Conservation (phyloP, 2,329 filamentous ascomycete genomes). For the Xylariaceae sp. region DNA sequence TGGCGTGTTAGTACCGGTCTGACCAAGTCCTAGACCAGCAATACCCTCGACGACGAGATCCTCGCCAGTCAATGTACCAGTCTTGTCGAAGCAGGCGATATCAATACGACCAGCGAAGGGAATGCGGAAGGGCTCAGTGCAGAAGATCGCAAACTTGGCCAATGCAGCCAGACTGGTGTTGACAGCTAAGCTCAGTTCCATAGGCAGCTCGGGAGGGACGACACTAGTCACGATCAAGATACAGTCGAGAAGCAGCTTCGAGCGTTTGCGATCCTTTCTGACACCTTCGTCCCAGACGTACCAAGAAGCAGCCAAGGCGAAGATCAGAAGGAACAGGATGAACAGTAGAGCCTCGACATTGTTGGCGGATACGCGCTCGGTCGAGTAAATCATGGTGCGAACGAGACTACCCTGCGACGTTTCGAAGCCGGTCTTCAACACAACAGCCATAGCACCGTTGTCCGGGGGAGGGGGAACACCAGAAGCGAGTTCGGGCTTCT, state of each 20-base stretch:
- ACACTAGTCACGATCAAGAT: slow-evolving; percentile 97
- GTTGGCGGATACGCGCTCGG: slow-evolving; percentile 96
- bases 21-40: slow-evolving; percentile 74
- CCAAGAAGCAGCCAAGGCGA: slow-evolving; percentile 96
- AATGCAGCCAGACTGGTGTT: slow-evolving; percentile 95
- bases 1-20: slow-evolving; percentile 57
- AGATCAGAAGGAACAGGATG: slow-evolving; percentile 92
- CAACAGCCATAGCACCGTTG: slow-evolving; percentile 86
- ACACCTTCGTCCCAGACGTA: slow-evolving; percentile 99
- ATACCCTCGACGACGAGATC: slow-evolving; percentile 96
- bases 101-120: slow-evolving; percentile 94
- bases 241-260: slow-evolving; percentile 94
- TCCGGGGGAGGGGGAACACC: slow-evolving; percentile 83
- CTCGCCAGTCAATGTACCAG: slow-evolving; percentile 91
- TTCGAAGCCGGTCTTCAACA: slow-evolving; percentile 97
- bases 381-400: slow-evolving; percentile 99
- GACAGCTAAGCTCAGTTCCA: slow-evolving; percentile 95
- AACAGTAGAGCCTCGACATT: slow-evolving; percentile 95
- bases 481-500: slow-evolving; percentile 64
- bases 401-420: slow-evolving; percentile 97
- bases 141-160: slow-evolving; percentile 95
- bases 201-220: slow-evolving; percentile 94
- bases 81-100: slow-evolving; percentile 97
- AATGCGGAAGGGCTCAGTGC: slow-evolving; percentile 97
- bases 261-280: slow-evolving; percentile 87